Conservation (phyloP, 2,329 filamentous ascomycete genomes). For the Diatrype stigma region DNA sequence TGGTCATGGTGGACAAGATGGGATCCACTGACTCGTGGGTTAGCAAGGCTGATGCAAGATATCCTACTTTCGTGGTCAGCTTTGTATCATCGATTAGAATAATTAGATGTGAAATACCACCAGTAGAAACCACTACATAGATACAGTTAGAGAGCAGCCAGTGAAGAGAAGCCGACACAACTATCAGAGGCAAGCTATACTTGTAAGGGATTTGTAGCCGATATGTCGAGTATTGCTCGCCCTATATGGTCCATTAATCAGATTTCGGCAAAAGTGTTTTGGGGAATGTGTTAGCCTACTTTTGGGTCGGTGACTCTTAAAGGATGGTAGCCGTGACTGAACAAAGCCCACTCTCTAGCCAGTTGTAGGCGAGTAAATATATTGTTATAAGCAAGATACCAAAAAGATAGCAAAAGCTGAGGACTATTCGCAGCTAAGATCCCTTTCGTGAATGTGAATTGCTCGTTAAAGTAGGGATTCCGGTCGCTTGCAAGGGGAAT, state of each 20-base stretch:
- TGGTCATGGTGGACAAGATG: conserved; percentile 10
- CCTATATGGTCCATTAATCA: conserved; percentile 7
- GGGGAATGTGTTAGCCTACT: conserved; percentile 1
- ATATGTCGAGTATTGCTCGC: conserved; percentile 32
- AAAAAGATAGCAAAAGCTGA: conserved; percentile 35
- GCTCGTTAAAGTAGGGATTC: background rate
- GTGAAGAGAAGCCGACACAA: conserved; percentile 31
- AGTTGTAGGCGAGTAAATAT: conserved; percentile 39
- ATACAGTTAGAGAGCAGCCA: conserved; percentile 39
- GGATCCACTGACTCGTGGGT: background rate
- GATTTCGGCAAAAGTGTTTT: too few relatives aligned
- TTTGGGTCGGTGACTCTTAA: conserved; percentile 32
- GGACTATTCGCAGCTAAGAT: conserved; percentile 31
- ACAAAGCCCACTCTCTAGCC: conserved; percentile 38
- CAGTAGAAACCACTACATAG: conserved; percentile 27
- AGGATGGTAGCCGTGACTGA: conserved; percentile 22
- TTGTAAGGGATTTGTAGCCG: conserved; percentile 37
- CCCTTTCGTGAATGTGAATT: conserved; percentile 6
- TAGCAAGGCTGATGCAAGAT: background rate
- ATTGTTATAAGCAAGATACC: conserved; percentile 37
- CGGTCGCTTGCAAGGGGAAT: background rate
- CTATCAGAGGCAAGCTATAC: conserved; percentile 34
- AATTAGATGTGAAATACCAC: conserved; percentile 10
- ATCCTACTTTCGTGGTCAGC: background rate
- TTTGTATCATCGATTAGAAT: background rate